Evolutionary conservation across 164 flowering plant species (phyloP), one percentile per base, ranked within the genome.

Genomic region (Umbilicus rupestris): DNA sequence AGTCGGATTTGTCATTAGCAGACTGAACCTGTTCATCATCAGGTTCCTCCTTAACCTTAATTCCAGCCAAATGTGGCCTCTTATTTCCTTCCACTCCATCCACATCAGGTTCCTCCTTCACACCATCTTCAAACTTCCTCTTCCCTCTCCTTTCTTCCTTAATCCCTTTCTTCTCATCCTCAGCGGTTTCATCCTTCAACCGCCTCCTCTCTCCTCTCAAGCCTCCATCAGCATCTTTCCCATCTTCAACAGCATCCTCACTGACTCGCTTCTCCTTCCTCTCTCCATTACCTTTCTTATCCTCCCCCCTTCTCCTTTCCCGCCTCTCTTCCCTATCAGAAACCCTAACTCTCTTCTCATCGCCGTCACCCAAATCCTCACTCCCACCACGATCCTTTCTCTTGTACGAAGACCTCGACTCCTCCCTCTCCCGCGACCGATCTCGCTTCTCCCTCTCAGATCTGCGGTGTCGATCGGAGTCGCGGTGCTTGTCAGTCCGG

Each of bases 381-480:
- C 84, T 83, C 58, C 75, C 84, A 24, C 71, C 83, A 37, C 90
- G 75, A 65, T 80, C 88, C 64, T 86, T 90, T 81, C 93, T 78
- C 86, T 89, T 89, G 47, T 55, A 28, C 37, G 67, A 65, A 28
- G 81, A 70, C 24, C 65, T 46, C 31, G 14, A 35, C 57, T 66
- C 69, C 5, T 64, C 39, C 45, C 68, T 65, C 20, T 1, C 55
- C 55, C 55, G 55, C 28, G 55, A 49, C 55, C 55, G 20, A 26
- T 55, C 60, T 1, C n/a, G 60, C 60, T 52, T 60, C 19, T 72
- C 72, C 30, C 58, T 47, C 22, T 71, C 73, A 14, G 76, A 67
- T 70, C 66, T 65, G 44, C 64, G 68, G 12, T 26, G 60, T 3
- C 60, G 60, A 29, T 77, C 71, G n/a, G 47, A 60, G 20, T 73